Percentiles rank a stretch among this genome's conserved stretches.
Conservation (phyloP, 257 asterid species). For the Cynanchum wilfordii region DNA sequence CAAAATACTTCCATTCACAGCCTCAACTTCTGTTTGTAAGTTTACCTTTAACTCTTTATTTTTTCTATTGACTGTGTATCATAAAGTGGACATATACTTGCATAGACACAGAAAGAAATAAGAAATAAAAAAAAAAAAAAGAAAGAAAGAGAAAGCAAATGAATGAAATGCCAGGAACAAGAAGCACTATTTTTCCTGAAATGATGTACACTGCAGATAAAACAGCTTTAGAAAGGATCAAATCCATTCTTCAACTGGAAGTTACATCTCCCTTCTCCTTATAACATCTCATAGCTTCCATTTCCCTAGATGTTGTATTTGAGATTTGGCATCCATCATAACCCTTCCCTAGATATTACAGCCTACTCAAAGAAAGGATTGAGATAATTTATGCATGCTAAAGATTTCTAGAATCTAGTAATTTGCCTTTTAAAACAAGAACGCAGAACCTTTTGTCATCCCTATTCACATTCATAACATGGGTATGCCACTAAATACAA, state of each 20-base stretch:
- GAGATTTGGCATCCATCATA: not conserved
- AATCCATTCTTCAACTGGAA: too few species aligned
- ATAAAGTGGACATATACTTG: not conserved
- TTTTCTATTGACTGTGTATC: not conserved
- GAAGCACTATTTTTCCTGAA: not conserved
- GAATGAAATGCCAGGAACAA: too few species aligned
- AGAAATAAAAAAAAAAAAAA: too few species aligned
- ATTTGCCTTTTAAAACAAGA: not conserved
- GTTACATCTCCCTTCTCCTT: not conserved
- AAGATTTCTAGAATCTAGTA: not conserved
- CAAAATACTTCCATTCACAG: not conserved
- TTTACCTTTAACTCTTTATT: not conserved
- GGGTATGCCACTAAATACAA: not conserved
- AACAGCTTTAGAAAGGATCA: not conserved
- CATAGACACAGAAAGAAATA: not conserved
- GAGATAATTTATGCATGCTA: not conserved
- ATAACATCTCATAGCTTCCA: not conserved
- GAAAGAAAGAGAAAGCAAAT: too few species aligned
- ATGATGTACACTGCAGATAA: not conserved
- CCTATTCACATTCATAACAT: not conserved
- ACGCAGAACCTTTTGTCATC: not conserved
- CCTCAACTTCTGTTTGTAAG: not conserved
- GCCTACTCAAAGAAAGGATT: not conserved
- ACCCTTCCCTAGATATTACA: not conserved
- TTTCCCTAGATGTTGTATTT: not conserved